These are phyloP conservation scores for Verticillium alfalfae DNA, from an alignment of 2,329 filamentous ascomycete species.

Conservation along the genomic window DNA sequence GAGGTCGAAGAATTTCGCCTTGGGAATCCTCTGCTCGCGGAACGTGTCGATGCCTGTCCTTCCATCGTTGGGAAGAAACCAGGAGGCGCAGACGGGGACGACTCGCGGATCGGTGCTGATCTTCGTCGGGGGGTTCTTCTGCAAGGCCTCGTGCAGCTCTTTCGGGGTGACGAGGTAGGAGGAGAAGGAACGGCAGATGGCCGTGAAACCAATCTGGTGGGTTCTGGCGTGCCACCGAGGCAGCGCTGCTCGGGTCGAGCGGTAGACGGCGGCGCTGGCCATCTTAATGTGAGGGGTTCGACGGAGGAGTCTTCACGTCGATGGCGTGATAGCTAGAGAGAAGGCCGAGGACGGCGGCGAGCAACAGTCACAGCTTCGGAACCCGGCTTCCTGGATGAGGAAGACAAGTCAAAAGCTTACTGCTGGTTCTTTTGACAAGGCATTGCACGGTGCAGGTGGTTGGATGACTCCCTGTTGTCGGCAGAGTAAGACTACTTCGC, in stretches of 20 bases:
- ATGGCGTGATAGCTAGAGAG: conserved; percentile 3
- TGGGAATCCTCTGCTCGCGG: conserved; percentile 76
- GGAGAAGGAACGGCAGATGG: conserved; percentile 52
- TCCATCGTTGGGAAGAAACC: conserved; percentile 93
- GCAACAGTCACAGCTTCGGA: background rate
- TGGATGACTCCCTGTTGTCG: background rate
- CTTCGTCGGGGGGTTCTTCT: conserved; percentile 72
- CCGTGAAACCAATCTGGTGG: conserved; percentile 25
- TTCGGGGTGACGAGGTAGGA: conserved; percentile 83
- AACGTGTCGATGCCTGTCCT: conserved; percentile 78
- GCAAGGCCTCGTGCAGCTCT: conserved; percentile 75
- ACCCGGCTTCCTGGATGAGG: background rate
- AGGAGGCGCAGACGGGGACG: conserved; percentile 84
- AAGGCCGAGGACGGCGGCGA: conserved; percentile 10
- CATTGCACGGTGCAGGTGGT: background rate
- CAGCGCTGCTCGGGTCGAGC: conserved; percentile 28
- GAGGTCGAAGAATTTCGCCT: conserved; percentile 91
- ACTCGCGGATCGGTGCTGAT: conserved; percentile 79
- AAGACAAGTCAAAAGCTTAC: background rate
- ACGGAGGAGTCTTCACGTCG: background rate
- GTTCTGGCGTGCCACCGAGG: conserved; percentile 27
- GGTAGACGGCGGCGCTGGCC: conserved; percentile 36
- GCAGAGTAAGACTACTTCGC: background rate
- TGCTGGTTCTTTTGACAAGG: background rate
- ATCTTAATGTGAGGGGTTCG: conserved; percentile 22